phyloP scores from a whole-genome alignment of 106 monocot genomes.

The Platanthera zijinensis region DNA sequence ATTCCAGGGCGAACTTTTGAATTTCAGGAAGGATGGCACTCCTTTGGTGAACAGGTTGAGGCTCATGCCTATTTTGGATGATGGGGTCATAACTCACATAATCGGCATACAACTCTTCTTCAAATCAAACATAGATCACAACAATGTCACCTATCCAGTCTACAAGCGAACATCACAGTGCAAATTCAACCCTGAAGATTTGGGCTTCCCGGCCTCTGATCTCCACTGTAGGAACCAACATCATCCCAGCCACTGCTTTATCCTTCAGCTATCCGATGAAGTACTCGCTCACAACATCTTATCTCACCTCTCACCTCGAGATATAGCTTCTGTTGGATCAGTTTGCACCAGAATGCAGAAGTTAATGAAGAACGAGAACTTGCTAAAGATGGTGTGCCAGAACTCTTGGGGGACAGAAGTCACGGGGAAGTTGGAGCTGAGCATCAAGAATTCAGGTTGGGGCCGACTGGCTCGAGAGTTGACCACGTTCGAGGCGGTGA shows the following conservation, averaged over 20 bases:
- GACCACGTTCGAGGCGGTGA: constrained; percentile 81
- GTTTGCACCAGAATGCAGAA: constrained; percentile 68
- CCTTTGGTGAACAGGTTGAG: constrained; percentile 66
- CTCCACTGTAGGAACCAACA: constrained; percentile 6
- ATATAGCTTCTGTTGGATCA: constrained; percentile 84
- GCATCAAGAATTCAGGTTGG: constrained; percentile 66
- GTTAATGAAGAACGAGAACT: constrained; percentile 77
- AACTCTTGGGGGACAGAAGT: constrained; percentile 89
- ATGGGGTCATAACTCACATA: constrained; percentile 62
- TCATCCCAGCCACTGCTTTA: constrained; percentile 18
- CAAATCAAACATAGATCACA: constrained; percentile 58
- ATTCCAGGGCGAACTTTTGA: constrained; percentile 84
- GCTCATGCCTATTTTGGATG: constrained; percentile 72
- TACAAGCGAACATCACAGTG: constrained; percentile 49
- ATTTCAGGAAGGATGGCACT: constrained; percentile 88
- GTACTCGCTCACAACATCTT: constrained; percentile 88
- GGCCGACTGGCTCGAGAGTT: constrained; percentile 74
- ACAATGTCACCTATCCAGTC: constrained; percentile 66
- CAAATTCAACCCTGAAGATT: constrained; percentile 15
- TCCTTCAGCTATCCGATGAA: constrained; percentile 88
- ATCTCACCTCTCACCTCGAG: constrained; percentile 67
- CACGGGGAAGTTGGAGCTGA: constrained; percentile 54
- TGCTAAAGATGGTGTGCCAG: constrained; percentile 82
- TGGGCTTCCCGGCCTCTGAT: constrained; percentile 17
- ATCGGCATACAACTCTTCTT: constrained; percentile 81